Conservation (phyloP, 108 stramenopile genomes). For the Skeletonema menzelii region DNA sequence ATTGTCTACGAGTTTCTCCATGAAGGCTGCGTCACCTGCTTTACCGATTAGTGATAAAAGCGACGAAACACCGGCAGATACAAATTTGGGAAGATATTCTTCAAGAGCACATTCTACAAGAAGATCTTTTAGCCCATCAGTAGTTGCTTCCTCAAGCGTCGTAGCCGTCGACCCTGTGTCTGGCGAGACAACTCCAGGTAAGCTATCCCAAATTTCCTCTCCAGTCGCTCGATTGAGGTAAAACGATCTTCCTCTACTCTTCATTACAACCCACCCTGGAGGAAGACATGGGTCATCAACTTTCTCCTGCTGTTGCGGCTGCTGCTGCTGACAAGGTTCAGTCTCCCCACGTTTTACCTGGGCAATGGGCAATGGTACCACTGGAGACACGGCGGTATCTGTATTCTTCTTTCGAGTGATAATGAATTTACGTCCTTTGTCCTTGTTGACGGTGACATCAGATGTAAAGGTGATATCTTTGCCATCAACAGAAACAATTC, state of each 20-base stretch:
- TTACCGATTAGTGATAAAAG: not conserved
- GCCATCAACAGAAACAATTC: not conserved
- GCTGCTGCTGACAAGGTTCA: not conserved
- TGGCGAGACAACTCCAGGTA: not conserved
- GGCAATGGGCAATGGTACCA: not conserved
- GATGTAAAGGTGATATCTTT: not conserved
- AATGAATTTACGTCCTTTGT: not conserved
- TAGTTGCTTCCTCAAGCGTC: not conserved
- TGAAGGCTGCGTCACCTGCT: not conserved
- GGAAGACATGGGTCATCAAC: not conserved
- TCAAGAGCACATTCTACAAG: not conserved
- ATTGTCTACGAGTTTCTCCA: constrained; percentile 5
- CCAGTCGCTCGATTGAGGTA: not conserved
- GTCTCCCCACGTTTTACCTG: not conserved
- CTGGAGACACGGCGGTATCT: not conserved
- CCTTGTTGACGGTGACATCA: not conserved
- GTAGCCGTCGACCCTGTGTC: not conserved
- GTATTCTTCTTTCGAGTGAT: not conserved
- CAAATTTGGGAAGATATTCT: not conserved
- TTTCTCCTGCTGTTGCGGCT: not conserved
- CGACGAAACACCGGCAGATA: constrained; percentile 4
- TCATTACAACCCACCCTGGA: not conserved
- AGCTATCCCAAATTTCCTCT: not conserved
- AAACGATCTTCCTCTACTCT: not conserved
- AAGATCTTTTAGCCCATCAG: not conserved